Percentiles rank a stretch among this genome's conserved stretches.
Evolutionary conservation across 768 basidiomycete genomes (phyloP).

Genomic region (Tylopilus subfusipes): DNA sequence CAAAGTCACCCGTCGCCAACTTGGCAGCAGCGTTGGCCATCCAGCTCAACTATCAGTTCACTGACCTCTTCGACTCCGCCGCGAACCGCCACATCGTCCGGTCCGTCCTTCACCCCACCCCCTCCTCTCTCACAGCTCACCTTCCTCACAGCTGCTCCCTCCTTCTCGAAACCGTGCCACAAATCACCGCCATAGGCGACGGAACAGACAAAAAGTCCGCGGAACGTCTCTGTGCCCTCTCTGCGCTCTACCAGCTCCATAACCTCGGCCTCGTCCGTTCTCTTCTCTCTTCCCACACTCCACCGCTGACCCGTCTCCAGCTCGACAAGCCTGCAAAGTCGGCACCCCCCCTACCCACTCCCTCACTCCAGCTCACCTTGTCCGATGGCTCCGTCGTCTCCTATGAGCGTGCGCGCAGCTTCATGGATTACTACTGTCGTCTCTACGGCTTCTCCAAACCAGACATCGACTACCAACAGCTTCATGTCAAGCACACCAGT

Average conservation of each 20-base stretch:
- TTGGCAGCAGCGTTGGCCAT: conserved; percentile 22
- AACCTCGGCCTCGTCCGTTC: conserved; percentile 58
- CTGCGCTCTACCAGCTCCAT: conserved; percentile 69
- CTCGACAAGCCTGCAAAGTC: conserved; percentile 31
- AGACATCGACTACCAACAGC: conserved; percentile 54
- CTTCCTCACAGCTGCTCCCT: conserved; percentile 20
- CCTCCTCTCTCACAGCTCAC: conserved; percentile 3
- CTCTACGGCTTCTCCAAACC: conserved; percentile 72
- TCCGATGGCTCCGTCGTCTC: conserved; percentile 62
- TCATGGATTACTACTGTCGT: conserved; percentile 95
- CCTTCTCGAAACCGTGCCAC: conserved; percentile 25
- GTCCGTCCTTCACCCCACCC: conserved; percentile 7
- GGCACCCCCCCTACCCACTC: background rate
- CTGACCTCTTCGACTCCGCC: conserved; percentile 12
- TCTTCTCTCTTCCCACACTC: background rate
- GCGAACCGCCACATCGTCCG: conserved; percentile 17
- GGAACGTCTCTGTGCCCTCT: conserved; percentile 71
- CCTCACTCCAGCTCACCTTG: conserved; percentile 35
- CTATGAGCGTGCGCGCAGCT: conserved; percentile 74
- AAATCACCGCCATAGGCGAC: conserved; percentile 63
- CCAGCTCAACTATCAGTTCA: conserved; percentile 15
- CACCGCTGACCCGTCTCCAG: conserved; percentile 12
- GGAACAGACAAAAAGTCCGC: conserved; percentile 56
- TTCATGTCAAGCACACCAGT: conserved; percentile 19
- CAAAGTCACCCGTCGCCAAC: conserved; percentile 53